Conservation (phyloP, 208 protist genomes). For the Acanthamoeba castellanii region DNA sequence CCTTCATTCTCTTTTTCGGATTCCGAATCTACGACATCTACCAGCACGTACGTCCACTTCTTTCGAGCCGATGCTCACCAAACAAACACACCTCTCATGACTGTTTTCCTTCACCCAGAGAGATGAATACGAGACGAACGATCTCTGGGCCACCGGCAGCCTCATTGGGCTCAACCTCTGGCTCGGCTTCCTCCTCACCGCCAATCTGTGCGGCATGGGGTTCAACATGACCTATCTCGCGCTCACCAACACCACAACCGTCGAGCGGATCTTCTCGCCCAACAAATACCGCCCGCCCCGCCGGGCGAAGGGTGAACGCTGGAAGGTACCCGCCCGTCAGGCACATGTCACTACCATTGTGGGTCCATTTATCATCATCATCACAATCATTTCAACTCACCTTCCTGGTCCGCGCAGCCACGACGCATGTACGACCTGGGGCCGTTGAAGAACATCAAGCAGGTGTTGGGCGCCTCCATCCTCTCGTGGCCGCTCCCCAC, state of each 20-base stretch:
- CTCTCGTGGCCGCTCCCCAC: conserved; percentile 1
- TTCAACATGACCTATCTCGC: conserved; percentile 13
- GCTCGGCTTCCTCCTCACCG: not conserved
- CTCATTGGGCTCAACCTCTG: not conserved
- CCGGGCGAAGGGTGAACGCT: not conserved
- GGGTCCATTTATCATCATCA: not conserved
- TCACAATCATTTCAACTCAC: not conserved
- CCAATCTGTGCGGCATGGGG: not conserved
- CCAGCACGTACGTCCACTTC: not conserved
- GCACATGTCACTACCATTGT: not conserved
- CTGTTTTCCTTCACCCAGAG: not conserved
- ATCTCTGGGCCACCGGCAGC: not conserved
- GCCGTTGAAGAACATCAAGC: not conserved
- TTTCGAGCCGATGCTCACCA: not conserved
- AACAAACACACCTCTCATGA: not conserved
- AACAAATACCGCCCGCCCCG: not conserved
- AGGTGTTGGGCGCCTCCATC: not conserved
- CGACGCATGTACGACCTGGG: conserved; percentile 13
- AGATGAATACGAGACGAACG: not conserved
- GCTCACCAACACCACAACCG: not conserved
- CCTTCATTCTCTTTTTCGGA: not conserved
- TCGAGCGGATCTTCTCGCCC: conserved; percentile 17
- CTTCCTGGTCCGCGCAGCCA: not conserved
- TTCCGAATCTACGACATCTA: conserved; percentile 21
- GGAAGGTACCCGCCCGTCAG: not conserved